Conservation (phyloP, 2,329 filamentous ascomycete genomes). For the Mycosphaerelloides madeirae region DNA sequence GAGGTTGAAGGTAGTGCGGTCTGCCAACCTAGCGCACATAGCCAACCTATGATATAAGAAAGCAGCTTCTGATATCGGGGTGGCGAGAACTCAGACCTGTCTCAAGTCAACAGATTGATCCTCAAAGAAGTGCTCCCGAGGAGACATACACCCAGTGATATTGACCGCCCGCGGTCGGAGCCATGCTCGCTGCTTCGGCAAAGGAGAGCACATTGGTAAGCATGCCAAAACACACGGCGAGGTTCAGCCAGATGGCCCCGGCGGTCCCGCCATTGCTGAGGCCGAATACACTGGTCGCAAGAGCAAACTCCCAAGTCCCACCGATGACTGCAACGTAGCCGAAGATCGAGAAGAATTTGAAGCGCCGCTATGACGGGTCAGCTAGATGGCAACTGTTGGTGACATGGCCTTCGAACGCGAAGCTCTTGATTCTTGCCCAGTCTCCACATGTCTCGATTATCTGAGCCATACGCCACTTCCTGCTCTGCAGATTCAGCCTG, state of each 20-base stretch:
- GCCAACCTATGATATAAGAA: constrained; percentile 26
- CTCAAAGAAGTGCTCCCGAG: too few species aligned
- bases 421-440: constrained; percentile 20
- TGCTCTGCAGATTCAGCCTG: too few species aligned
- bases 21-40: constrained; percentile 36
- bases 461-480: background rate
- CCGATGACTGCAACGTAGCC: constrained; percentile 27
- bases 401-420: constrained; percentile 1
- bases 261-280: constrained; percentile 21
- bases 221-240: constrained; percentile 12
- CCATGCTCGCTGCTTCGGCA: constrained; percentile 26
- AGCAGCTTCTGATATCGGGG: constrained; percentile 21
- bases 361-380: constrained; percentile 1
- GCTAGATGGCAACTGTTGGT: constrained; percentile 1
- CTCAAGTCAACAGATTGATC: background rate
- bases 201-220: constrained; percentile 18
- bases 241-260: constrained; percentile 19
- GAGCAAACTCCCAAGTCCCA: constrained; percentile 25
- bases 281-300: constrained; percentile 8
- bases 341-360: constrained; percentile 22
- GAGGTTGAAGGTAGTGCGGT: constrained; percentile 40
- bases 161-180: background rate
- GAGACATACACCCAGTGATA: constrained; percentile 1
- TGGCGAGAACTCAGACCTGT: constrained; percentile 25
- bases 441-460: constrained; percentile 17